Conservation (phyloP, 2,329 filamentous ascomycete genomes). For the Chalara sp. region DNA sequence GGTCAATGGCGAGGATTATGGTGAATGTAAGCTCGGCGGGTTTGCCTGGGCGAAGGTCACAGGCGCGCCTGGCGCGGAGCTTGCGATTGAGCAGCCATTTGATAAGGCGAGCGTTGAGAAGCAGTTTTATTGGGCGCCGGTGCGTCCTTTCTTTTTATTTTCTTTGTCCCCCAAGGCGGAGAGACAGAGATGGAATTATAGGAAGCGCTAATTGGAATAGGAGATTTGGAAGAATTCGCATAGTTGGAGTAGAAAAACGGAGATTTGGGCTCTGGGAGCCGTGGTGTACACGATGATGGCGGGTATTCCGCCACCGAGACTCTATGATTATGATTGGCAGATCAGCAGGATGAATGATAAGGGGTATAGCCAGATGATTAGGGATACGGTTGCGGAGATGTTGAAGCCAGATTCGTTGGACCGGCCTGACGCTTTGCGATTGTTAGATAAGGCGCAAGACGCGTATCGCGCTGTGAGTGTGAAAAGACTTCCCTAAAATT, state of each 20-base stretch:
- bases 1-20: slow-evolving; percentile 41
- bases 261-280: slow-evolving; percentile 23
- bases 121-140: slow-evolving; percentile 20
- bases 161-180: neutral
- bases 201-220: slow-evolving; percentile 4
- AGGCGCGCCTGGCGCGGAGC: slow-evolving; percentile 9
- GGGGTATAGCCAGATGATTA: slow-evolving; percentile 13
- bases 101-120: slow-evolving; percentile 12
- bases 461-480: slow-evolving; percentile 17
- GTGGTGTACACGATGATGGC: slow-evolving; percentile 26
- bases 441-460: slow-evolving; percentile 16
- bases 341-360: slow-evolving; percentile 21
- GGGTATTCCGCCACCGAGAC: slow-evolving; percentile 20
- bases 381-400: slow-evolving; percentile 19
- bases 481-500: neutral
- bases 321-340: slow-evolving; percentile 17
- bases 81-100: slow-evolving; percentile 10
- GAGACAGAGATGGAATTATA: neutral
- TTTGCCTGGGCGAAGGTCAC: slow-evolving; percentile 31
- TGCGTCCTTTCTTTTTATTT: slow-evolving; percentile 7
- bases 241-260: slow-evolving; percentile 13
- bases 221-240: slow-evolving; percentile 19
- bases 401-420: slow-evolving; percentile 11
- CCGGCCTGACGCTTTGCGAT: slow-evolving; percentile 10
- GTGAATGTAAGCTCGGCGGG: slow-evolving; percentile 46